Base-by-base conservation (phyloP, 306 rosid genomes). In the Aeschynomene evenia region DNA sequence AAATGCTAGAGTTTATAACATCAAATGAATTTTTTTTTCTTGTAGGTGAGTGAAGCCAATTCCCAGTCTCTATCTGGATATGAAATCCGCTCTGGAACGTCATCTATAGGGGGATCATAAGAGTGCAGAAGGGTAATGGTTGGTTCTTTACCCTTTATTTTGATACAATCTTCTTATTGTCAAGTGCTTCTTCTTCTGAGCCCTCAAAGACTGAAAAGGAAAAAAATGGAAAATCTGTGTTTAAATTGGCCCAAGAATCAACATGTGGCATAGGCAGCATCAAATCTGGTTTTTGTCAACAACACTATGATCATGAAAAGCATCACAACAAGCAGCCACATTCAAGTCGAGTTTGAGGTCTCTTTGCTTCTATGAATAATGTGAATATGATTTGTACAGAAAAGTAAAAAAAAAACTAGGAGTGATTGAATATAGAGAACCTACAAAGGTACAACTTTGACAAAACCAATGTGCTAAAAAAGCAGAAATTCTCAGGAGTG, bases 31-130 rank as follows among this genome's bases (percentile, higher is more conserved):
- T 60, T 31, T 34, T 60, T 31, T 59, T 18, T 55, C 58, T 66
- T 77, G 16, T 52, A 89, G 96, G 87, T 50, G 20, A 79, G 75
- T 75, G 86, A 83, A 8, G 37, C 75, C 57, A 22, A 69, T 1
- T 52, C 56, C 0, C 33, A 49, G 7, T 52, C 72, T n/a, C 7
- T 42, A 4, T 71, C 81, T 34, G 75, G 72, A 60, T 57, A 63
- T 15, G 90, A 79, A 39, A 81, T 77, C 79, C 84, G 18, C 40
- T 80, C 90, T n/a, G 85, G 91, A 83, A 71, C 85, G 55, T 67
- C 86, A 57, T 81, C 90, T 8, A 4, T 7, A 16, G 74, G 65
- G 13, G 73, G 68, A 68, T 0, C 50, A 8, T 81, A 31, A 73
- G n/a, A 15, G 33, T 55, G 9, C 52, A 50, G 59, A 42, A 24